Conservation (phyloP, 1,284 basidiomycete genomes). For the Trichosporon inkin region DNA sequence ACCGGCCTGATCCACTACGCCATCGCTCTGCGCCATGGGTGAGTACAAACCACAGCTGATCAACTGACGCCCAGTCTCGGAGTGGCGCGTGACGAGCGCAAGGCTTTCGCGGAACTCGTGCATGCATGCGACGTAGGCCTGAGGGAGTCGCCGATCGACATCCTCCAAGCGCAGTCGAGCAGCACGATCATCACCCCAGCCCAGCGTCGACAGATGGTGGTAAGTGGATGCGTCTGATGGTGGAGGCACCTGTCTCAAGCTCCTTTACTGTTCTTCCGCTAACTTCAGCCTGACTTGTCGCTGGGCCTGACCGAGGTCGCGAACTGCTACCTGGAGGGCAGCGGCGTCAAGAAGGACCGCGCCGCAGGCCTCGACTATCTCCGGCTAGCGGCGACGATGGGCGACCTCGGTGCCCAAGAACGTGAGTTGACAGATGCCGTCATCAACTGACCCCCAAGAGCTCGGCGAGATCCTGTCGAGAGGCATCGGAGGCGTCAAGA, state of each 20-base stretch:
- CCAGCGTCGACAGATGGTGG: conserved; percentile 35
- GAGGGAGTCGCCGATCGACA: conserved; percentile 30
- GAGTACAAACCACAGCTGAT: neutral
- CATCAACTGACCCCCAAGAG: conserved; percentile 30
- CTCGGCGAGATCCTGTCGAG: conserved; percentile 47
- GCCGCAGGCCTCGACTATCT: conserved; percentile 45
- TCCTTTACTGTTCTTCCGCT: neutral
- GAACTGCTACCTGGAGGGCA: conserved; percentile 47
- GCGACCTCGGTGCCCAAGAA: conserved; percentile 46
- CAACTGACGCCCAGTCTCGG: conserved; percentile 29
- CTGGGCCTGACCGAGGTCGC: conserved; percentile 47
- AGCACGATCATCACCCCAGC: conserved; percentile 29
- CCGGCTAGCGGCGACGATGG: conserved; percentile 42
- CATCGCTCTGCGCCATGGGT: conserved; percentile 44
- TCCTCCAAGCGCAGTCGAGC: conserved; percentile 28
- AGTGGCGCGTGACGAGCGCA: conserved; percentile 41
- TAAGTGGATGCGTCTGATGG: conserved; percentile 21
- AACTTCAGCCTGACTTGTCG: conserved; percentile 35
- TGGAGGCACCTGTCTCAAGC: neutral
- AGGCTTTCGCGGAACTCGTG: conserved; percentile 40
- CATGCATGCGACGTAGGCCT: conserved; percentile 42
- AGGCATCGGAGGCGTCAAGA: conserved; percentile 45
- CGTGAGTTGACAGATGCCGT: conserved; percentile 32
- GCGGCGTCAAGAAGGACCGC: conserved; percentile 43
- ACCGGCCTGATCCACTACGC: conserved; percentile 48